Conservation (phyloP, 148 eudicot species). For the Dysphania ambrosioides region DNA sequence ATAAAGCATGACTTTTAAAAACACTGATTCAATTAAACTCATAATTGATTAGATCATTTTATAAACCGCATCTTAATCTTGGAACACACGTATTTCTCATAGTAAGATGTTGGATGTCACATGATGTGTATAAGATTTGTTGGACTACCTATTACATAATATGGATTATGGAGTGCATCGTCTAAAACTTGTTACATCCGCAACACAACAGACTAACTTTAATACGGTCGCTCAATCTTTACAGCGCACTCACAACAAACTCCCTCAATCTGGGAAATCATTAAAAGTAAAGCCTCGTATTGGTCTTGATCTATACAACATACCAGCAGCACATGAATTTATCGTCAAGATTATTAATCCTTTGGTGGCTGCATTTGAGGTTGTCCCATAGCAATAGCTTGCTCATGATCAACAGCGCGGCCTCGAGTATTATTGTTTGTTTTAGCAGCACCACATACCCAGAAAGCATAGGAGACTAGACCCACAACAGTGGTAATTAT, state of each 20-base stretch:
- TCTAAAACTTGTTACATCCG: too few relatives aligned
- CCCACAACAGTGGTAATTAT: slow-evolving; percentile 13
- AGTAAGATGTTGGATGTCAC: too few relatives aligned
- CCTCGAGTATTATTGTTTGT: background rate
- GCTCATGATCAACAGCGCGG: slow-evolving; percentile 1
- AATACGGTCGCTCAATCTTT: slow-evolving; percentile 4
- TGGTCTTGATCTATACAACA: slow-evolving; percentile 4
- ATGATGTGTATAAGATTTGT: too few relatives aligned
- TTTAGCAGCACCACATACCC: background rate
- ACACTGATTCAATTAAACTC: too few relatives aligned
- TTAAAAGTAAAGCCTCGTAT: background rate
- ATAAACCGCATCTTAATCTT: too few relatives aligned
- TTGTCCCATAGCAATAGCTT: slow-evolving; percentile 12
- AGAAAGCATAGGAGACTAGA: slow-evolving; percentile 14
- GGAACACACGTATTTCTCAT: too few relatives aligned
- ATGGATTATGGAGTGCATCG: too few relatives aligned
- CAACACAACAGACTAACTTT: background rate
- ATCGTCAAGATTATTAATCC: background rate
- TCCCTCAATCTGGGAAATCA: too few relatives aligned
- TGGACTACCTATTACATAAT: too few relatives aligned
- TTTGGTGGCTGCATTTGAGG: slow-evolving; percentile 5
- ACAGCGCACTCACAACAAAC: background rate
- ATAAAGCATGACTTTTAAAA: too few relatives aligned
- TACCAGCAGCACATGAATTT: background rate
- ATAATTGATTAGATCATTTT: too few relatives aligned